Base-by-base conservation (phyloP, 352 stramenopile species). In the Phytopythium ostracodes region DNA sequence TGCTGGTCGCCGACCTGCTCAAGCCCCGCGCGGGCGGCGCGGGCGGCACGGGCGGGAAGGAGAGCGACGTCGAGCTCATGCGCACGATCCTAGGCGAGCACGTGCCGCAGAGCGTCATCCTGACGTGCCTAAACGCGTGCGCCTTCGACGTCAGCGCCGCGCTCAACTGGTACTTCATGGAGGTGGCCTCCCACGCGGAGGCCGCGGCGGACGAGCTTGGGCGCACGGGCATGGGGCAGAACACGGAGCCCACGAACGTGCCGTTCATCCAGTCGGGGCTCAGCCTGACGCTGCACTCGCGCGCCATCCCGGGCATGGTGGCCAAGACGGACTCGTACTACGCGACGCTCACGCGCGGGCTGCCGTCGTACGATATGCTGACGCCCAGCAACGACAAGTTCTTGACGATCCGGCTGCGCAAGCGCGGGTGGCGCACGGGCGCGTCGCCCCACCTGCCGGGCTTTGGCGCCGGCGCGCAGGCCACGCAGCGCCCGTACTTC, bases 91-190 rank as follows among this genome's bases (percentile, higher is more conserved):
- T 96, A 27, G 87, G 87, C 38, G 87, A 96, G 60, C 79, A 94
- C 58, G 87, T 96, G 59, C 84, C 87, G 25, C 83, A 92, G 64
- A 90, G 76, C 62, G 83, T 94, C 50, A 92, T 96, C 63, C 72
- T 96, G 24, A 80, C 83, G 55, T 96, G 87, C 59, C 67, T 96
- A 2, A 90, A 91, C 70, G 84, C 84, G 22, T 93, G 84, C 62
- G 72, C 66, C 54, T 94, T 94, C 56, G 87, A 96, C 65, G 87
- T 96, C 42, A 92, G 81, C 63, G 83, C 81, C 5, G 87, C 87
- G 24, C 69, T 96, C 60, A 96, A 96, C 63, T 92, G 84, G 77
- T 96, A 96, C 74, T 96, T 96, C 47, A 85, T 85, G 51, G 84
- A 94, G 56, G 71, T 94, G 33, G 82, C 77, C 24, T 65, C 63